Conservation (phyloP, 257 asterid genomes). For the Gynochthodes officinalis region DNA sequence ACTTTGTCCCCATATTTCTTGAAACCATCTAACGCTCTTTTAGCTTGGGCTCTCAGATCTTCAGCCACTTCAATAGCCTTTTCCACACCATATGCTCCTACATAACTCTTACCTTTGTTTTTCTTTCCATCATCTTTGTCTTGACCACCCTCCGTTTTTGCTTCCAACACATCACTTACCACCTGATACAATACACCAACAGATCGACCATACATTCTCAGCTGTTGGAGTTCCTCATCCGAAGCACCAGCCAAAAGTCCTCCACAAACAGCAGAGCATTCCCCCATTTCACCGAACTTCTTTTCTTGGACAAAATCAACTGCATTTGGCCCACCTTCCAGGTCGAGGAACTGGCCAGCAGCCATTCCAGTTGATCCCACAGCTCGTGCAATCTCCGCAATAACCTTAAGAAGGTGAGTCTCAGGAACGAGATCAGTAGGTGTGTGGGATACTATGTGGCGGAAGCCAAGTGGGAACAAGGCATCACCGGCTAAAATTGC, state of each 20-base stretch:
- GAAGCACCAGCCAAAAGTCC: slow-evolving; percentile 87
- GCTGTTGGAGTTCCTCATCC: slow-evolving; percentile 67
- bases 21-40: slow-evolving; percentile 59
- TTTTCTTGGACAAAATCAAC: slow-evolving; percentile 76
- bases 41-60: slow-evolving; percentile 71
- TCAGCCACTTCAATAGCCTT: slow-evolving; percentile 84
- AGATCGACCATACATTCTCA: slow-evolving; percentile 35
- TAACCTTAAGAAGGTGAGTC: slow-evolving; percentile 54
- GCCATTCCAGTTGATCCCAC: slow-evolving; percentile 99
- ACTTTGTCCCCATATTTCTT: slow-evolving; percentile 78
- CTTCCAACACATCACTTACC: slow-evolving; percentile 61
- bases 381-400: slow-evolving; percentile 89
- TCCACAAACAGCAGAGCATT: slow-evolving; percentile 95
- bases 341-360: slow-evolving; percentile 87
- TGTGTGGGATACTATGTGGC: slow-evolving; percentile 82
- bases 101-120: slow-evolving; percentile 66
- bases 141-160: slow-evolving; percentile 25
- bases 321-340: slow-evolving; percentile 72
- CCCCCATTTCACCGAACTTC: slow-evolving; percentile 93
- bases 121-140: slow-evolving; percentile 23
- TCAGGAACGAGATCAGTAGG: slow-evolving; percentile 76
- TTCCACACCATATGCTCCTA: slow-evolving; percentile 73
- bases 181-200: slow-evolving; percentile 39
- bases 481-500: slow-evolving; percentile 97
- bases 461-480: slow-evolving; percentile 90